Base-by-base conservation (phyloP, 2,329 filamentous ascomycete species). In the Fusarium abutilonis region DNA sequence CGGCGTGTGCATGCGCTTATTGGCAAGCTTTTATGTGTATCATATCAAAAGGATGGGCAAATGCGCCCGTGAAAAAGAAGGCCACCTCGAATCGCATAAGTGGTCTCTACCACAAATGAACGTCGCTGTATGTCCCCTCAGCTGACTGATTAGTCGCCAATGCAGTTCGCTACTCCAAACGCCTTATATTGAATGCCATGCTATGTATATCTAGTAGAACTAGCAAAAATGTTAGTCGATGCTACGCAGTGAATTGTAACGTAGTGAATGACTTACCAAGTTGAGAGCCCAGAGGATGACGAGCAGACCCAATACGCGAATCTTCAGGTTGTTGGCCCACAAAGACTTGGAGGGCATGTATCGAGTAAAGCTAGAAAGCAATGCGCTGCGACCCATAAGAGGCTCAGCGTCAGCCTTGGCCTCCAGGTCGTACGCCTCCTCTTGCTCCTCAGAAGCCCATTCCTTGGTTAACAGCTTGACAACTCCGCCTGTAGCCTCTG, bases 261-360 rank as follows among this genome's bases (percentile, higher is more conserved):
- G 6, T 8, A 0, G 2, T 10, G 8, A 9, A 3, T 2, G n/a
- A 29, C 58, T 41, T 64, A 65, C 63, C 44, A 66, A 49, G 44
- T 66, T 66, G 46, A 66, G 17, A 5, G 54, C 32, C 63, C 63
- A 66, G 4, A 66, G 63, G 1, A 66, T 39, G 38, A 64, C 63
- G 38, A 66, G 23, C 14, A 66, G 49, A 5, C 59, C 63, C 45
- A 66, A 15, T 36, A 59, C 50, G 3, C 63, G 63, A 17, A 66
- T 6, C 59, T 66, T 66, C 28, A 66, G 48, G 43, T 60, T 66
- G 29, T 66, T 66, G 17, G 38, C 40, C 63, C 63, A 66, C 0
- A 54, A 60, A 9, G 53, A 52, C 19, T 36, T 66, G 4, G 63
- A 66, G 15, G 63, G 63, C 54, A 66, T 64, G 26, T 66, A 63